Evolutionary conservation across 1,284 basidiomycete genomes (phyloP), one percentile per base, ranked within the genome.

Genomic region (Caloboletus firmus): DNA sequence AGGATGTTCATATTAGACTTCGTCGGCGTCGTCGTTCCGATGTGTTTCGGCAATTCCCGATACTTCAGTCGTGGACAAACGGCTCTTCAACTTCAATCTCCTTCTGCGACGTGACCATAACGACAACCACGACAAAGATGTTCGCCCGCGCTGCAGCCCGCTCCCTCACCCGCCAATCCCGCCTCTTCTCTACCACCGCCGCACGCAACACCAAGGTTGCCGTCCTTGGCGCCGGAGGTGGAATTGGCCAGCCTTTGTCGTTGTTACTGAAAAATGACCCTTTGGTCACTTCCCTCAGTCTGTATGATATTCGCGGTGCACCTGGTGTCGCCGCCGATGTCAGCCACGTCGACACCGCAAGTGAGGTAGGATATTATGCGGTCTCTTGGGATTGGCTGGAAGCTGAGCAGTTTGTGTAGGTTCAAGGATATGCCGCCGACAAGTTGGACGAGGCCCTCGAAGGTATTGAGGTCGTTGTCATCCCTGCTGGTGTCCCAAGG

Each of bases 401-500:
- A 17, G 55, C 36, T 67, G 11, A 67, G n/a, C 32, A 12, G 18
- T 37, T 4, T 50, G 13, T 50, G 13, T 58, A 92, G 89, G 90
- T 92, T 59, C 80, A 77, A 36, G 93, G 93, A 55, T 95, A 87
- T 70, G 78, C 87, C 59, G 85, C 87, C 50, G 89, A 92, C 73
- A 83, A 93, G 72, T 84, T 97, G 66, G 90, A 93, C 71, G 81
- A 87, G 64, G 93, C 94, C 22, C 82, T 97, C 56, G 84, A 91
- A 59, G 92, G 89, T 63, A 88, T 83, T 60, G 80, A 95, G 75
- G 88, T 99, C 61, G 89, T 99, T 63, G 90, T 99, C 64, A 97
- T 98, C 74, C 97, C 97, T 58, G 96, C 96, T 74, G 97, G 96
- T 84, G 93, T 95, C 56, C 93, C 93, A 60, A 82, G 93, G 71